Evolutionary conservation across 257 asterid genomes (phyloP), one percentile per base, ranked within the genome.

Genomic region (Apocynum venetum): DNA sequence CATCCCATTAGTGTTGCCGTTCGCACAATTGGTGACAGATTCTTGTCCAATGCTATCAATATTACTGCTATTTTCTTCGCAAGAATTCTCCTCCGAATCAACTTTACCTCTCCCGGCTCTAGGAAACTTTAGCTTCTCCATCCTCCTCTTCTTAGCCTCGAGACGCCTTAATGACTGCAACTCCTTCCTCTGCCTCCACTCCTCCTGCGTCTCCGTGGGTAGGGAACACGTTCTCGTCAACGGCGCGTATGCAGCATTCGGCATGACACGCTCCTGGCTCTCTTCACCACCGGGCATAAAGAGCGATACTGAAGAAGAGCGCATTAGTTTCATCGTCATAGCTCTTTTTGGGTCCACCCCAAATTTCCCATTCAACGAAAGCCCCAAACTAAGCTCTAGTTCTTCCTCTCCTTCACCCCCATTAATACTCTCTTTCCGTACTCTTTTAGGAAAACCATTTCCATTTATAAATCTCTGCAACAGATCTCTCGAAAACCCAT

Each of bases 311-410:
- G 97, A 86, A 17, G 93, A 91, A 3, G 96, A 82, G 63, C 98
- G 97, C 13, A 74, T 75, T 0, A 92, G 85, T 81, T 73, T 82
- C 25, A 8, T 40, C 4, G 85, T 80, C 4, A 66, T 60, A 43
- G 72, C 59, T 77, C 83, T 82, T 52, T 78, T 35, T 6, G 96
- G 96, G 89, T 94, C 98, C 76, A 92, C 90, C 3, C 97, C 98
- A 72, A 89, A 94, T 77, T 88, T 79, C 0, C 98, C 98, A 80
- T 92, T 94, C 85, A 82, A 72, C 0, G 98, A 92, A 6, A 92
- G 96, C 53, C 96, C 97, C 76, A 94, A 81, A 77, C 91, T 87
- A 74, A 94, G 67, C 86, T 94, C 95, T 43, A 94, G 51, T 9
- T 79, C 94, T 6, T 68, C 96, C 0, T 78, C 89, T 0, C 35